phyloP scores from a whole-genome alignment of 164 flowering plant genomes.

The Akebia trifoliata region DNA sequence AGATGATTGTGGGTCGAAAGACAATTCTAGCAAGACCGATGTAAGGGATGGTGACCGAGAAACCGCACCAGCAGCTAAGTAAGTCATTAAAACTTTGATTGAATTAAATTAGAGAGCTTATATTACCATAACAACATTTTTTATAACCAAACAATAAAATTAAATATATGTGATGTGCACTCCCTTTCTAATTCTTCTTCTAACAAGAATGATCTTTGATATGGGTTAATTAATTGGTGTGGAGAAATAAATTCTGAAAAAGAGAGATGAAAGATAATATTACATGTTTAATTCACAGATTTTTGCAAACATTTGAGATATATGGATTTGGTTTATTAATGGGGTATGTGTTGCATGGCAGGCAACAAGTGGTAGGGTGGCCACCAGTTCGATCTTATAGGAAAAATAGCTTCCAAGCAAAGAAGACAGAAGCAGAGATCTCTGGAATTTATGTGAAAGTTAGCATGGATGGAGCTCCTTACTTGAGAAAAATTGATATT shows the following conservation, averaged over 20 bases:
- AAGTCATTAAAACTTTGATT: constrained; percentile 1
- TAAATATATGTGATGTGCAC: no score
- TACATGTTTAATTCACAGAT: no score
- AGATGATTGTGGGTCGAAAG: constrained; percentile 23
- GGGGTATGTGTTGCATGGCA: constrained; percentile 15
- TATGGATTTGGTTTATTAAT: not conserved
- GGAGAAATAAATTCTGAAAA: not conserved
- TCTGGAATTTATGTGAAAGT: constrained; percentile 58
- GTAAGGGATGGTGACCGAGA: constrained; percentile 17
- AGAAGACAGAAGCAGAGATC: constrained; percentile 33
- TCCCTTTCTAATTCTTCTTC: no score
- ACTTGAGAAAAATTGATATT: constrained; percentile 74
- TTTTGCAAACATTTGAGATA: not conserved
- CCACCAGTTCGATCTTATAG: constrained; percentile 68
- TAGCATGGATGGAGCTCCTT: constrained; percentile 88
- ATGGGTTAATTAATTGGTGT: not conserved
- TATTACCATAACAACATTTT: no score
- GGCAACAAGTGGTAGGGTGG: constrained; percentile 87
- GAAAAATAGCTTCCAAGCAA: constrained; percentile 43
- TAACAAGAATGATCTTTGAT: no score
- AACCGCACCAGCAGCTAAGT: constrained; percentile 60
- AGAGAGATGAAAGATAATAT: no score
- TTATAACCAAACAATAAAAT: no score
- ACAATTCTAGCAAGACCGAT: constrained; percentile 20
- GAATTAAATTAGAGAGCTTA: not conserved